Base-by-base conservation (phyloP, 2,329 filamentous ascomycete genomes). In the Ambrosiella cleistominuta region DNA sequence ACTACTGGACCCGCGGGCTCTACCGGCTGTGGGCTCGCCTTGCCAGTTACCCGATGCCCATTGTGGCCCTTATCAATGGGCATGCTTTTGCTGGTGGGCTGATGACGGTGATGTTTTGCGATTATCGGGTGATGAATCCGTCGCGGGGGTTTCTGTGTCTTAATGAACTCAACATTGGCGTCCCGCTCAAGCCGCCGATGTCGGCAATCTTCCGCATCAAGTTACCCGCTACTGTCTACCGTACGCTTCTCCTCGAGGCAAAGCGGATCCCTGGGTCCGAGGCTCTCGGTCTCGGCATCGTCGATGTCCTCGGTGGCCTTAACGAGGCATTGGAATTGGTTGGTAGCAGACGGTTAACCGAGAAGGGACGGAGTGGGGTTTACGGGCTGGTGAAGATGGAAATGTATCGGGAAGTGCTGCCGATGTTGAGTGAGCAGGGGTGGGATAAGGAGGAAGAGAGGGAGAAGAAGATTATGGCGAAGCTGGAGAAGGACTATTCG, bases 61-160 rank as follows among this genome's bases (percentile, higher is more conserved):
- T 86, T 2, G 70, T 93, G 54, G 83, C 86, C n/a, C 73, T 89
- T 7, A 66, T 91, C 57, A 88, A 88, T 64, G 87, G 87, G 19
- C 88, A 94, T 68, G 81, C 83, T 57, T 93, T 89, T 68, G 88
- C 87, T 5, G 87, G 80, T 51, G 87, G 85, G n/a, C 73, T 90
- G 61, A 90, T 93, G 82, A 73, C 85, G 8, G 80, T 85, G 60
- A 86, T 88, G 78, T 81, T 85, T 70, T 86, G 90, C 70, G 86
- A 91, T 71, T 93, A 93, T 72, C 80, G 88, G 36, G 75, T 93
- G 63, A 85, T 87, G 72, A 85, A 85, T 66, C 78, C 83, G 0
- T 66, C 74, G 1, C 74, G 77, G 17, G 88, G 87, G n/a, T 90
- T 81, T 69, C 68, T 86, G 44, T 91, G 87, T 69, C 72, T 93